Base-by-base conservation (phyloP, 176 grass and related monocot species). In the Tillandsia leiboldiana region DNA sequence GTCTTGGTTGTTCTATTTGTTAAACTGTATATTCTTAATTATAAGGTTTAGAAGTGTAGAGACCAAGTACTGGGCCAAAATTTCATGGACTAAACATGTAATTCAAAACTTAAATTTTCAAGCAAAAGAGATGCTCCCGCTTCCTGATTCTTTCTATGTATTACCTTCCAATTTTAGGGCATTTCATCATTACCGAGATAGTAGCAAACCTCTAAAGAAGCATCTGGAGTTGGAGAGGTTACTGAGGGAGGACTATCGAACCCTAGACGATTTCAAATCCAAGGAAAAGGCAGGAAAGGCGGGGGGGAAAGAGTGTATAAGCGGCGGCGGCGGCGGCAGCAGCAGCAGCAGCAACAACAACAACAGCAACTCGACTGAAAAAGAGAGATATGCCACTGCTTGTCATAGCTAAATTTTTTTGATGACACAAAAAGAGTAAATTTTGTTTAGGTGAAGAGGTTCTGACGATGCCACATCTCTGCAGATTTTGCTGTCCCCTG, bases 141-240 rank as follows among this genome's bases (percentile, higher is more conserved):
- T 23, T 50, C 69, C 18, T 72, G 26, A 78, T 78, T 51, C 26
- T 74, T 58, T 9, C 1, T 54, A 4, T 57, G 14, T 66, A 9
- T 4, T 51, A 17, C 71, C 12, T n/a, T 2, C 27, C 63, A 11
- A 72, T 75, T 84, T 56, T 73, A 99, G 94, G 94, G 94, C 94
- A 72, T 90, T 99, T 80, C 94, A 99, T 65, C 84, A 99, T 82
- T 99, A 74, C 70, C 87, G 90, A 26, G 77, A 76, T 42, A 82
- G 64, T 51, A 78, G 72, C 24, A 76, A 53, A 17, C 75, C 82
- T 73, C 23, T 99, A 67, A 62, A 48, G 52, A 93, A 87, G 56
- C 87, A 78, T 75, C 79, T 87, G 26, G 91, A 90, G 73, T 75
- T 96, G 72, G 87, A 83, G 22, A 96, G 71, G 84, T 84, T 90